A percentile compares a stretch with the other conserved stretches of the same genome.
phyloP scores from a whole-genome alignment of 208 protist genomes.

The Trichomonas tenax region DNA sequence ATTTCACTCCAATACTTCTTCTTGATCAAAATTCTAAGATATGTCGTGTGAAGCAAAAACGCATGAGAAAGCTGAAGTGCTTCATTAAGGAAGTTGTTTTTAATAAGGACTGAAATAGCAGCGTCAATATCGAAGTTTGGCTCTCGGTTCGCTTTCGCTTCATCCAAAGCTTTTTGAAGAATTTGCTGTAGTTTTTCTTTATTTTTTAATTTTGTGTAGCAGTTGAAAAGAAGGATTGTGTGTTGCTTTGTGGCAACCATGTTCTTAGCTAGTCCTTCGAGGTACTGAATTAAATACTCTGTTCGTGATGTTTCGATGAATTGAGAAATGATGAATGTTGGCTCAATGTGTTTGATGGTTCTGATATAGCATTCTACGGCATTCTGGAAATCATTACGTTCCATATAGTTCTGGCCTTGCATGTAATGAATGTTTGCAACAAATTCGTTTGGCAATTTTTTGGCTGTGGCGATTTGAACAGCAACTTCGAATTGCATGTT shows the following conservation, averaged over 20 bases:
- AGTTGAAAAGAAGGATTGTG: constrained; percentile 25
- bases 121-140: constrained; percentile 21
- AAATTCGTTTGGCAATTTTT: background rate
- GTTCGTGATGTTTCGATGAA: background rate
- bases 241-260: background rate
- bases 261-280: background rate
- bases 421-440: background rate
- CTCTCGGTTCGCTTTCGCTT: background rate
- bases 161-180: background rate
- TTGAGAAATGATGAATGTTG: constrained; percentile 21
- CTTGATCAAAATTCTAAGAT: constrained; percentile 21
- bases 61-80: constrained; percentile 13
- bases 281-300: constrained; percentile 18
- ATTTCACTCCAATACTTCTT: background rate
- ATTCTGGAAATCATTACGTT: background rate
- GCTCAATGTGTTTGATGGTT: background rate
- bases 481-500: background rate
- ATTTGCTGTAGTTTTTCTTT: background rate
- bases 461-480: background rate
- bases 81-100: background rate
- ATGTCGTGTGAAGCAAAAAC: background rate
- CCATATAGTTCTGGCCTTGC: background rate
- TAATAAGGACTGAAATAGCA: constrained; percentile 20
- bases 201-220: background rate
- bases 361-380: constrained; percentile 20